Conservation (phyloP, 1,284 basidiomycete species). For the Gymnopus androsaceus region DNA sequence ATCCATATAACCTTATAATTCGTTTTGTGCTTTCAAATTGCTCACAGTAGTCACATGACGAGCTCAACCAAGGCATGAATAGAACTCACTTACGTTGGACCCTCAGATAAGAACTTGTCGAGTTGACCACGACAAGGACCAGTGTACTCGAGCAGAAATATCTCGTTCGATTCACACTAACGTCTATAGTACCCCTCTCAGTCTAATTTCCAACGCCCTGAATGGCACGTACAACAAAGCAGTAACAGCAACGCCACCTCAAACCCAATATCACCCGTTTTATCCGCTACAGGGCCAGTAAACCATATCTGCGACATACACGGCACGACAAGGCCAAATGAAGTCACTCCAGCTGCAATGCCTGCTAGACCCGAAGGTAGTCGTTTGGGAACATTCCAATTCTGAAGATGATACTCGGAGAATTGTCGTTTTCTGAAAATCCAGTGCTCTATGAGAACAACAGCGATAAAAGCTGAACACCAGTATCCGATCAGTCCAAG, state of each 20-base stretch:
- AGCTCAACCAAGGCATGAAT: too few relatives aligned
- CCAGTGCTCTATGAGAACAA: constrained; percentile 66
- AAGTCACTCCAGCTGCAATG: constrained; percentile 48
- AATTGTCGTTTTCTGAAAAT: constrained; percentile 56
- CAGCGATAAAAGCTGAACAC: constrained; percentile 58
- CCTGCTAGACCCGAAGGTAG: constrained; percentile 72
- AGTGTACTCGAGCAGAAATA: too few relatives aligned
- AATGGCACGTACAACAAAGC: constrained; percentile 60
- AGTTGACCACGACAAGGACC: too few relatives aligned
- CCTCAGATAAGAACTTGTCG: too few relatives aligned
- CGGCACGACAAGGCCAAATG: constrained; percentile 63
- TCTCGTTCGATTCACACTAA: too few relatives aligned
- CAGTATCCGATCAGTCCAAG: constrained; percentile 78
- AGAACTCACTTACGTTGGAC: too few relatives aligned
- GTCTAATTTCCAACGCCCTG: constrained; percentile 46
- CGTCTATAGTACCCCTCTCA: constrained; percentile 20
- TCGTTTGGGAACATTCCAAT: constrained; percentile 55
- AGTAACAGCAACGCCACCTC: constrained; percentile 64
- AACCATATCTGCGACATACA: constrained; percentile 77
- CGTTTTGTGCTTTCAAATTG: too few relatives aligned
- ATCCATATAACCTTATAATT: too few relatives aligned
- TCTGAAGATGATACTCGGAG: constrained; percentile 46
- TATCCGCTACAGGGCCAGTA: constrained; percentile 66
- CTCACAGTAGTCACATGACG: too few relatives aligned
- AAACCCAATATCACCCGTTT: constrained; percentile 78